Evolutionary conservation across 2,329 filamentous ascomycete genomes (phyloP).

Genomic region (Rhynchosporium secalis): DNA sequence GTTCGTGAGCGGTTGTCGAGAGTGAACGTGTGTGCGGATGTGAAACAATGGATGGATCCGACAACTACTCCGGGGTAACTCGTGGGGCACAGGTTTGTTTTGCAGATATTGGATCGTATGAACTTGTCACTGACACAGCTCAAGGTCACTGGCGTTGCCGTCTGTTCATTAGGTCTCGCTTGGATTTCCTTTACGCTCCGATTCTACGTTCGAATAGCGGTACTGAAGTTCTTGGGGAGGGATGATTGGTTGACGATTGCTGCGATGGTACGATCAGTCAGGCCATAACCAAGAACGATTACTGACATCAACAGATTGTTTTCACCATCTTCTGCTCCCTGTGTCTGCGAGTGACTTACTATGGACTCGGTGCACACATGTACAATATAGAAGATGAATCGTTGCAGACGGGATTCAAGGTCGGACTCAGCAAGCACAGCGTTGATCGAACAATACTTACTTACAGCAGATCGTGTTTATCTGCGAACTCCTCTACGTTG

Average conservation of each 20-base stretch:
- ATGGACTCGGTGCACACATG: slow-evolving; percentile 37
- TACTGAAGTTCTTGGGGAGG: slow-evolving; percentile 37
- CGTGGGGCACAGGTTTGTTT: slow-evolving; percentile 19
- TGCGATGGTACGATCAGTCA: slow-evolving; percentile 28
- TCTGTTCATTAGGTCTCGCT: slow-evolving; percentile 42
- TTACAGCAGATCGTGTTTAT: slow-evolving; percentile 32
- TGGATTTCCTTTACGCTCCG: slow-evolving; percentile 37
- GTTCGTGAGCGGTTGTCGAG: neutral
- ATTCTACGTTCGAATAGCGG: slow-evolving; percentile 35
- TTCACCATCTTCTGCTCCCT: slow-evolving; percentile 35
- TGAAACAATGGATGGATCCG: neutral
- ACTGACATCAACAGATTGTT: slow-evolving; percentile 27
- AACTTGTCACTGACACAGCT: neutral
- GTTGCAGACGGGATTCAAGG: slow-evolving; percentile 33
- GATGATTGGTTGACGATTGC: slow-evolving; percentile 39
- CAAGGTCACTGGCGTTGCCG: slow-evolving; percentile 37
- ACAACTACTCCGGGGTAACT: slow-evolving; percentile 19
- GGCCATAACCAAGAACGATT: neutral
- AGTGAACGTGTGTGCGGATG: neutral
- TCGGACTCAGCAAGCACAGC: slow-evolving; percentile 1
- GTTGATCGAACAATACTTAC: slow-evolving; percentile 1
- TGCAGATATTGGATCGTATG: neutral
- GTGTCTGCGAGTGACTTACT: slow-evolving; percentile 28
- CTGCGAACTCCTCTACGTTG: slow-evolving; percentile 38
- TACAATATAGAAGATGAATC: slow-evolving; percentile 27